These are phyloP conservation scores for Phytophthora vignae DNA, from an alignment of 352 stramenopile genomes.

Conservation along the genomic window DNA sequence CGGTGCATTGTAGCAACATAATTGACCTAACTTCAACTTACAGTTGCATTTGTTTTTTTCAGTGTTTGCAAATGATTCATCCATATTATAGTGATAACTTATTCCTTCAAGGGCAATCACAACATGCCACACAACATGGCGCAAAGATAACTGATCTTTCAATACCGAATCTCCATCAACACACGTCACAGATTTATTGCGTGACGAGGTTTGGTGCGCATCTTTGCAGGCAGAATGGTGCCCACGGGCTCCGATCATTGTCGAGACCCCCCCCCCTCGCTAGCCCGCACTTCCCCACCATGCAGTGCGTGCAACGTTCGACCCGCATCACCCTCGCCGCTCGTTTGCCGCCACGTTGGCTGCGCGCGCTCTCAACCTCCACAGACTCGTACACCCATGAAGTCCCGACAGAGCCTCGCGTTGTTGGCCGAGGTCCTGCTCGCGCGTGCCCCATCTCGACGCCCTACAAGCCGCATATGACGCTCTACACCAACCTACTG, in stretches of 20 bases:
- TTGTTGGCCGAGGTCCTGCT: conserved; percentile 28
- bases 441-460: conserved; percentile 30
- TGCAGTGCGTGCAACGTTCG: conserved; percentile 18
- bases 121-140: too few relatives aligned
- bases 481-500: conserved; percentile 66
- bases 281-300: not conserved
- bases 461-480: conserved; percentile 46
- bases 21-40: too few relatives aligned
- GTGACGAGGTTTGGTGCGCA: conserved; percentile 6
- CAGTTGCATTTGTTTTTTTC: too few relatives aligned
- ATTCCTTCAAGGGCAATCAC: too few relatives aligned
- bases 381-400: conserved; percentile 18
- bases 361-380: conserved; percentile 13
- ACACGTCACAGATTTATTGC: too few relatives aligned
- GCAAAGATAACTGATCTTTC: too few relatives aligned
- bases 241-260: conserved; percentile 5
- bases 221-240: not conserved
- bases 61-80: too few relatives aligned
- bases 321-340: not conserved
- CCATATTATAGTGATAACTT: too few relatives aligned
- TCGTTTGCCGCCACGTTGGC: conserved; percentile 12
- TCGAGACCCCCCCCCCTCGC: not conserved
- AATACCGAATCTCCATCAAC: too few relatives aligned
- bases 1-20: too few relatives aligned
- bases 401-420: conserved; percentile 4